Conservation (phyloP, 169 alveolate genomes). For the Plasmodium inui region DNA sequence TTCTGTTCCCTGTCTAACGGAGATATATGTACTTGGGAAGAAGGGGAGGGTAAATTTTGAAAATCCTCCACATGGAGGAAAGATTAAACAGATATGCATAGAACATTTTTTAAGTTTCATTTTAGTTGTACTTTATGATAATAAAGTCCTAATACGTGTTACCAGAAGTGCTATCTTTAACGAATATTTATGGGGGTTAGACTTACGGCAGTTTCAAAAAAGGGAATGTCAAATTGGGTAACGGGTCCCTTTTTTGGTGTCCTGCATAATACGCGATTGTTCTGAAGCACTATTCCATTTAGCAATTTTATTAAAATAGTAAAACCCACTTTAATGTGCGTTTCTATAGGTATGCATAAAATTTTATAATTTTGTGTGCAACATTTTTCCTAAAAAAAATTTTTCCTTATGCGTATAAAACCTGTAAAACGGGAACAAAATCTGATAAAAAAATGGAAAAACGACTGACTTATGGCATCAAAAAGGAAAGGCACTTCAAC, state of each 20-base stretch:
- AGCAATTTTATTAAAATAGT: neutral
- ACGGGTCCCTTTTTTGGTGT: neutral
- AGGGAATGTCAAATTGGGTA: neutral
- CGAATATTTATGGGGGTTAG: conserved; percentile 1
- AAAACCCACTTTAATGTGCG: neutral
- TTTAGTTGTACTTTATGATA: neutral
- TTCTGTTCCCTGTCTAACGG: conserved; percentile 53
- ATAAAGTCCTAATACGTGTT: neutral
- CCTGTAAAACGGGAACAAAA: neutral
- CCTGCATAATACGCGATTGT: neutral
- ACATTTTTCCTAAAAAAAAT: neutral
- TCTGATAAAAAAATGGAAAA: neutral
- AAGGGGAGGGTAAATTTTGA: conserved; percentile 3
- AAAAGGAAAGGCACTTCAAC: neutral
- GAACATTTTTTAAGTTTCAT: neutral
- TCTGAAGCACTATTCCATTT: neutral
- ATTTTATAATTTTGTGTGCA: neutral
- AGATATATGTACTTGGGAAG: conserved; percentile 44
- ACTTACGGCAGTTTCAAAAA: neutral
- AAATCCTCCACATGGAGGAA: neutral
- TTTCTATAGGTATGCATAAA: neutral
- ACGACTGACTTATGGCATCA: neutral
- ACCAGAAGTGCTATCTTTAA: neutral
- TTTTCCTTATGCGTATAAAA: neutral
- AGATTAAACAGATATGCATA: neutral